Evolutionary conservation across 257 asterid genomes (phyloP).

Genomic region (Solanum dulcamara): DNA sequence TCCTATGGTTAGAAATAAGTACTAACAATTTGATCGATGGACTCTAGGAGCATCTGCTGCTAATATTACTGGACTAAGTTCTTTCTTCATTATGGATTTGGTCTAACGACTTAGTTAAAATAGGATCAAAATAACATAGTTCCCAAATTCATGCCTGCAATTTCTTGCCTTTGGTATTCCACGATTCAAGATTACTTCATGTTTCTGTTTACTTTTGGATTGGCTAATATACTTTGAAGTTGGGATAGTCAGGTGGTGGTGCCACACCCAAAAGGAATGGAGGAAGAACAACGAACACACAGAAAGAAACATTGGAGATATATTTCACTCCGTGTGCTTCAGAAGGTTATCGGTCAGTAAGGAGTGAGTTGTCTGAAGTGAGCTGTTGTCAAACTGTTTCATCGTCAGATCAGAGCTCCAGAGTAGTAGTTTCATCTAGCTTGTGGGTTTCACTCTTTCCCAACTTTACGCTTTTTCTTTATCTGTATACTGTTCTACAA

Average conservation of each 20-base stretch:
- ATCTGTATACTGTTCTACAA: neutral
- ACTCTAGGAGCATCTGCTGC: neutral
- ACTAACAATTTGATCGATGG: neutral
- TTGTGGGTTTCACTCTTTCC: constrained; percentile 8
- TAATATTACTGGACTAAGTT: neutral
- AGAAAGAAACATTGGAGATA: constrained; percentile 14
- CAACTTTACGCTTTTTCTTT: neutral
- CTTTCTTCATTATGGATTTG: neutral
- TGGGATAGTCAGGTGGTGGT: constrained; percentile 21
- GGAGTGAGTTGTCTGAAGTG: constrained; percentile 13
- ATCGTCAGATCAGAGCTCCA: neutral
- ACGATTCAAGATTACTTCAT: neutral
- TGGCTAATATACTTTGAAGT: constrained; percentile 11
- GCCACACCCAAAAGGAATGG: constrained; percentile 8
- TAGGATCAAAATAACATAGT: neutral
- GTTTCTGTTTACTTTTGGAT: neutral
- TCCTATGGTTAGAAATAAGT: neutral
- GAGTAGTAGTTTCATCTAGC: neutral
- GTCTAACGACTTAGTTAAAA: neutral
- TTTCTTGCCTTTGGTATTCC: neutral
- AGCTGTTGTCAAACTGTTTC: neutral
- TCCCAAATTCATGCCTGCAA: neutral
- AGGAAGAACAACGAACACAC: neutral
- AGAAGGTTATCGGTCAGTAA: constrained; percentile 14
- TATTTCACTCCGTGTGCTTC: constrained; percentile 18